Evolutionary conservation across 2,329 filamentous ascomycete species (phyloP).

Genomic region (Cytospora schulzeri): DNA sequence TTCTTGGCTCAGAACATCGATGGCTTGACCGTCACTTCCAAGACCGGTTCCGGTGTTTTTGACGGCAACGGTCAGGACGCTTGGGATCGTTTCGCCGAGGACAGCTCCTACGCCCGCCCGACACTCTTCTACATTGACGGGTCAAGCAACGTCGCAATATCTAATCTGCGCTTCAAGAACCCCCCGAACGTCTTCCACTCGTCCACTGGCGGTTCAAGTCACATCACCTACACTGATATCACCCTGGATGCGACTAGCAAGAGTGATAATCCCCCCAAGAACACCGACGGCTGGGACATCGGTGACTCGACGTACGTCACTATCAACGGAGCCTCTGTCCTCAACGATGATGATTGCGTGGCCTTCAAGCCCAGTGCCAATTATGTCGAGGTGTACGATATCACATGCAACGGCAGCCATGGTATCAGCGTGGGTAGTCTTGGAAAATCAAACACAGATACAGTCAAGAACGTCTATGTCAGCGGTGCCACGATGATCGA

Average conservation of each 20-base stretch:
- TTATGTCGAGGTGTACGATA: slow-evolving; percentile 42
- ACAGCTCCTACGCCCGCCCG: slow-evolving; percentile 43
- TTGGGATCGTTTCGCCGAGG: slow-evolving; percentile 43
- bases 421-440: slow-evolving; percentile 51
- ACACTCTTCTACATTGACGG: slow-evolving; percentile 45
- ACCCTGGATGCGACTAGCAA: slow-evolving; percentile 43
- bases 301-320: slow-evolving; percentile 42
- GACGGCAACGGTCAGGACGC: slow-evolving; percentile 50
- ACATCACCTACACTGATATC: slow-evolving; percentile 41
- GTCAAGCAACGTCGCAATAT: slow-evolving; percentile 40
- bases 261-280: slow-evolving; percentile 43
- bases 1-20: slow-evolving; percentile 42
- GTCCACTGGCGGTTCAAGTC: slow-evolving; percentile 39
- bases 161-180: slow-evolving; percentile 43
- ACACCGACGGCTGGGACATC: slow-evolving; percentile 47
- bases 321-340: slow-evolving; percentile 40
- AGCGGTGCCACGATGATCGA: slow-evolving; percentile 37
- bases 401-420: slow-evolving; percentile 50
- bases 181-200: slow-evolving; percentile 49
- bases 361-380: slow-evolving; percentile 46
- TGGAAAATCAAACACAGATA: slow-evolving; percentile 41
- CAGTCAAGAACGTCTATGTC: slow-evolving; percentile 46
- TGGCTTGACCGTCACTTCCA: slow-evolving; percentile 43
- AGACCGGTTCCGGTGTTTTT: slow-evolving; percentile 44
- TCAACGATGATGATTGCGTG: slow-evolving; percentile 48